These are phyloP conservation scores for Martensiomyces pterosporus DNA, from an alignment of 192 early-diverging fungal genomes.

Conservation along the genomic window DNA sequence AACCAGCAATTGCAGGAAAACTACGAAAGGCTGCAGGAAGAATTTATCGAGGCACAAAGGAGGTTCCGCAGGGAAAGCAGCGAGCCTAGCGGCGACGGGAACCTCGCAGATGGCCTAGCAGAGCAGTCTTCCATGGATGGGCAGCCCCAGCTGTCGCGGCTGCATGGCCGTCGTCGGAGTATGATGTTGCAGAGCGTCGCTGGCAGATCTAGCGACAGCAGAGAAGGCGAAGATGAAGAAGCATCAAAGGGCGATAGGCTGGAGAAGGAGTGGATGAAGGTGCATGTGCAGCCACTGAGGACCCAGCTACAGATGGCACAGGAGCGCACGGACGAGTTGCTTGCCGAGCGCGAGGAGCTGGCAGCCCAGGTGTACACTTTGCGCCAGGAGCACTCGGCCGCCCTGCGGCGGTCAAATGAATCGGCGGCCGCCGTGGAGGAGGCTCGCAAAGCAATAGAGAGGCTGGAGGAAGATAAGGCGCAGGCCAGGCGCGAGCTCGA, in stretches of 20 bases:
- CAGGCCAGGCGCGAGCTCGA: slow-evolving; percentile 24
- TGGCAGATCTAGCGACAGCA: too few species aligned
- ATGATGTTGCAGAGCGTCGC: slow-evolving; percentile 19
- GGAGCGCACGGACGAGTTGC: slow-evolving; percentile 36
- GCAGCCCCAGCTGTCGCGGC: slow-evolving; percentile 4
- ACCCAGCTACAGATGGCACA: slow-evolving; percentile 32
- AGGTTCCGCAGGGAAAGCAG: too few species aligned
- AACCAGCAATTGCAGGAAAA: slow-evolving; percentile 40
- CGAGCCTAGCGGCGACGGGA: too few species aligned
- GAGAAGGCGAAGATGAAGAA: neutral
- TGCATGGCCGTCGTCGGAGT: slow-evolving; percentile 37
- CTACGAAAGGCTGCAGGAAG: slow-evolving; percentile 18
- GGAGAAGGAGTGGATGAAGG: slow-evolving; percentile 26
- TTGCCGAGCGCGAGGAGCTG: slow-evolving; percentile 37
- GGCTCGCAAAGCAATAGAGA: slow-evolving; percentile 13
- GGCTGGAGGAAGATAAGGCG: slow-evolving; percentile 26
- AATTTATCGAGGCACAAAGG: slow-evolving; percentile 15
- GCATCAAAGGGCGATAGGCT: slow-evolving; percentile 3
- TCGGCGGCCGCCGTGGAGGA: slow-evolving; percentile 8
- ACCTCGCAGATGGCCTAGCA: too few species aligned
- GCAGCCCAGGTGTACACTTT: slow-evolving; percentile 18
- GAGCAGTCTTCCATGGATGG: too few species aligned
- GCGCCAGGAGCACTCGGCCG: slow-evolving; percentile 24
- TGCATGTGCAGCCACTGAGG: slow-evolving; percentile 29
- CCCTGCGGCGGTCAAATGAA: slow-evolving; percentile 20